These are phyloP conservation scores for Calonectria naviculata DNA, from an alignment of 2,329 filamentous ascomycete genomes.

Conservation along the genomic window DNA sequence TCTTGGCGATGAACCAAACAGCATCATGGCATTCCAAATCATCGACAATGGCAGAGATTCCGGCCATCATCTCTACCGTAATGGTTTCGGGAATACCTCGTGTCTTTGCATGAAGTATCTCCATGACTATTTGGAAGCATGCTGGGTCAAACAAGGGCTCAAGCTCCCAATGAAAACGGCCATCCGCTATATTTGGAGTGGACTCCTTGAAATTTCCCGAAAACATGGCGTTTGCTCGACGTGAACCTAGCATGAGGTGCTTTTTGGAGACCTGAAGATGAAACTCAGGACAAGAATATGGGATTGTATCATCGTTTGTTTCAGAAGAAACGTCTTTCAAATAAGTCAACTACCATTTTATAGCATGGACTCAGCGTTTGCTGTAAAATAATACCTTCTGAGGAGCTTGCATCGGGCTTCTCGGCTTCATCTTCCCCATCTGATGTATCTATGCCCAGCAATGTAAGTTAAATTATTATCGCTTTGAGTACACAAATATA, in stretches of 20 bases:
- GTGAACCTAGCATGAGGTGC: slow-evolving; percentile 6
- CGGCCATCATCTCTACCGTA: slow-evolving; percentile 14
- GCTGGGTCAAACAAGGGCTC: slow-evolving; percentile 27
- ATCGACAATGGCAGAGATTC: slow-evolving; percentile 27
- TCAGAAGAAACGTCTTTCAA: too few relatives aligned
- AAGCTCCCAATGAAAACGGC: slow-evolving; percentile 16
- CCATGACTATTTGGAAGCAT: slow-evolving; percentile 31
- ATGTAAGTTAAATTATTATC: too few relatives aligned
- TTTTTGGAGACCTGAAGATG: slow-evolving; percentile 7
- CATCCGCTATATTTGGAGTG: not conserved
- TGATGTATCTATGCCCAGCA: too few relatives aligned
- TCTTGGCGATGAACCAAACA: slow-evolving; percentile 16
- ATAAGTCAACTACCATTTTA: too few relatives aligned
- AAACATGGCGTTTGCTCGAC: slow-evolving; percentile 10
- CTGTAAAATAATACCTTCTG: too few relatives aligned
- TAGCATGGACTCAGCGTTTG: too few relatives aligned
- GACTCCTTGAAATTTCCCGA: not conserved
- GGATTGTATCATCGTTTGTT: too few relatives aligned
- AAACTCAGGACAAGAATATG: too few relatives aligned
- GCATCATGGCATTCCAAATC: slow-evolving; percentile 32
- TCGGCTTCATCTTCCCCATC: too few relatives aligned
- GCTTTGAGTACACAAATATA: too few relatives aligned
- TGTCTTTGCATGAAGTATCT: slow-evolving; percentile 29
- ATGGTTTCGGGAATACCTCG: slow-evolving; percentile 7
- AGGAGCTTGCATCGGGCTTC: too few relatives aligned